phyloP scores from a whole-genome alignment of 73 alveolate genomes.

The Stentor coeruleus region DNA sequence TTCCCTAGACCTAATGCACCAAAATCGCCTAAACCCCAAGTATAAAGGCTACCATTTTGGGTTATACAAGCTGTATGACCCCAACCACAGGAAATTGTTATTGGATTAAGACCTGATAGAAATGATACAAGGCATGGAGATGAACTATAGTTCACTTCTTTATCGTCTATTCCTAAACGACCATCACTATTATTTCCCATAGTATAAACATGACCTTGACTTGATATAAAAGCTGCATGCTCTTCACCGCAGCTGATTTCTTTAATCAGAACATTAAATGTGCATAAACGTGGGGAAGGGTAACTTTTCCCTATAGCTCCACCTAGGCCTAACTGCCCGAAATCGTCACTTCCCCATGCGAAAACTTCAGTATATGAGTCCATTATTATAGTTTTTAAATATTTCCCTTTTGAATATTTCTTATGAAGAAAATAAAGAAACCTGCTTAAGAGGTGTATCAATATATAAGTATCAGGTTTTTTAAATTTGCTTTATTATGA shows the following conservation, averaged over 20 bases:
- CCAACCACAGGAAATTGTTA: constrained; percentile 46
- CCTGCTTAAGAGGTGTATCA: no score
- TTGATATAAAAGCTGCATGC: constrained; percentile 61
- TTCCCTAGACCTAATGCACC: constrained; percentile 50
- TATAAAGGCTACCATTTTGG: constrained; percentile 42
- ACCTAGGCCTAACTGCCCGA: constrained; percentile 34
- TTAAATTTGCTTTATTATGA: no score
- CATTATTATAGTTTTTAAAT: no score
- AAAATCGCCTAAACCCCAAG: constrained; percentile 61
- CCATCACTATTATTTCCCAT: constrained; percentile 90
- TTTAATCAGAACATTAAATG: constrained; percentile 43
- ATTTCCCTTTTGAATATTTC: no score
- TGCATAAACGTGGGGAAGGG: constrained; percentile 52
- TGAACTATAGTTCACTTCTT: constrained; percentile 33
- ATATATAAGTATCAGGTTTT: no score
- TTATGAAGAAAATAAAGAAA: no score
- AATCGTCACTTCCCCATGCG: constrained; percentile 29
- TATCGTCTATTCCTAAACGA: constrained; percentile 86
- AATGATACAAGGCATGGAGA: constrained; percentile 52
- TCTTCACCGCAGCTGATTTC: constrained; percentile 52
- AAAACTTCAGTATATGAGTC: constrained; percentile 20
- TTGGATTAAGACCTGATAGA: constrained; percentile 32
- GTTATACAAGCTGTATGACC: constrained; percentile 40
- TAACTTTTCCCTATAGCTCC: constrained; percentile 32
- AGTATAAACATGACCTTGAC: constrained; percentile 80